Percentiles rank a stretch among this genome's conserved stretches.
Conservation (phyloP, 2,329 filamentous ascomycete species). For the Pestalotiopsis sp. region DNA sequence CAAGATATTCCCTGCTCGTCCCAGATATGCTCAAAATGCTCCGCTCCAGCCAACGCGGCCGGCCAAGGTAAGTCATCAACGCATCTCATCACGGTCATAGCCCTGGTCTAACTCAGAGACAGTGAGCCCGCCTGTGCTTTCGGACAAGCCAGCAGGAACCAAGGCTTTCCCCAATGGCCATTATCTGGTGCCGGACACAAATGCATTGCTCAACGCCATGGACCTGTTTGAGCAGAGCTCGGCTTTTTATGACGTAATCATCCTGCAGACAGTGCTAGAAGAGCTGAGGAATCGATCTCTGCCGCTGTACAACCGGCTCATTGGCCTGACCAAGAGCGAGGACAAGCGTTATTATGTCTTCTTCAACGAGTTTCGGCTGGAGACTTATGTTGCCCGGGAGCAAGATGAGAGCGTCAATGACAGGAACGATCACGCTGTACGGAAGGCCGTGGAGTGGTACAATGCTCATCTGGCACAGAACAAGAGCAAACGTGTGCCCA, state of each 20-base stretch:
- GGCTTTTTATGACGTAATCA: conserved; percentile 94
- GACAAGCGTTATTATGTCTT: conserved; percentile 98
- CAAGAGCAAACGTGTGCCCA: conserved; percentile 65
- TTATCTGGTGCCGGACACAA: conserved; percentile 95
- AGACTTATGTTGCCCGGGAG: conserved; percentile 81
- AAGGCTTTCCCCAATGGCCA: conserved; percentile 83
- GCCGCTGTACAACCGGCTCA: conserved; percentile 90
- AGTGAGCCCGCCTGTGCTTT: conserved; percentile 86
- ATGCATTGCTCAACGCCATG: conserved; percentile 93
- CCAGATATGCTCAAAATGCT: conserved; percentile 78
- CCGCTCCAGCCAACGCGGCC: conserved; percentile 79
- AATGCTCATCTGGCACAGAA: conserved; percentile 73
- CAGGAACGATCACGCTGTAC: conserved; percentile 89
- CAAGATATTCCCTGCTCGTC: conserved; percentile 98
- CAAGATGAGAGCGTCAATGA: conserved; percentile 90
- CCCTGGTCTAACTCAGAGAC: conserved; percentile 14
- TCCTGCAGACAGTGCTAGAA: conserved; percentile 94
- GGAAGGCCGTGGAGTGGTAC: conserved; percentile 89
- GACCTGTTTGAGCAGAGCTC: conserved; percentile 92
- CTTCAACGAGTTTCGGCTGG: conserved; percentile 95
- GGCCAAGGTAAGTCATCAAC: conserved; percentile 63
- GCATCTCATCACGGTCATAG: not conserved
- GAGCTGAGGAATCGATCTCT: conserved; percentile 93
- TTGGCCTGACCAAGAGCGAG: conserved; percentile 89
- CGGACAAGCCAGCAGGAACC: conserved; percentile 83